Evolutionary conservation across 208 protist species (phyloP).

Genomic region (Acanthamoeba lenticulata): DNA sequence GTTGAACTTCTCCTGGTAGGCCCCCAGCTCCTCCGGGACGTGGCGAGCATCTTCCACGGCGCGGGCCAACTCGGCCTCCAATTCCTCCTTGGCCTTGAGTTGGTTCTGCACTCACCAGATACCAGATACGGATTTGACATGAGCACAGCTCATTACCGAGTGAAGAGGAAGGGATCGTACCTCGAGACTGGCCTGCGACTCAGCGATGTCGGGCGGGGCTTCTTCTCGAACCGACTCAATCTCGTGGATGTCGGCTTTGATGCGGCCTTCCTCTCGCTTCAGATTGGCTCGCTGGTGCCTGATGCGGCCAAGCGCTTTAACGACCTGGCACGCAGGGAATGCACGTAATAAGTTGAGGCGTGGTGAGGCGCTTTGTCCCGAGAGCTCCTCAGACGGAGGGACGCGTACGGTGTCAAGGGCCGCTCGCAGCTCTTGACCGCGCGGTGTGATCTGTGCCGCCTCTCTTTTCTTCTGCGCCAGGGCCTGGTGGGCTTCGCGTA

Average conservation of each 20-base stretch:
- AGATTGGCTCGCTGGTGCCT: neutral
- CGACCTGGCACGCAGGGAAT: neutral
- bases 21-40: neutral
- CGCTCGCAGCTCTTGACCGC: neutral
- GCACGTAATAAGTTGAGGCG: no score
- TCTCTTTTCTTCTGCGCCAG: neutral
- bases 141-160: no score
- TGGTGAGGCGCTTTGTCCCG: no score
- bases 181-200: constrained; percentile 64
- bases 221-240: constrained; percentile 51
- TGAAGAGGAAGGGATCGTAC: neutral
- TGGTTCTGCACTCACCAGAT: no score
- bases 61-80: neutral
- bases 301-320: neutral
- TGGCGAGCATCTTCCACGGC: neutral
- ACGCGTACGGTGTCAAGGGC: neutral
- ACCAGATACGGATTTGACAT: no score
- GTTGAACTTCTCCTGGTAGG: constrained; percentile 33
- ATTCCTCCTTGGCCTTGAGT: neutral
- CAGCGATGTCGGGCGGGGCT: constrained; percentile 42
- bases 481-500: neutral
- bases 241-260: constrained; percentile 55
- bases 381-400: neutral
- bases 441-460: neutral
- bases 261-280: neutral